phyloP scores from a whole-genome alignment of 2,329 filamentous ascomycete species.

The Colletotrichum simmondsii region DNA sequence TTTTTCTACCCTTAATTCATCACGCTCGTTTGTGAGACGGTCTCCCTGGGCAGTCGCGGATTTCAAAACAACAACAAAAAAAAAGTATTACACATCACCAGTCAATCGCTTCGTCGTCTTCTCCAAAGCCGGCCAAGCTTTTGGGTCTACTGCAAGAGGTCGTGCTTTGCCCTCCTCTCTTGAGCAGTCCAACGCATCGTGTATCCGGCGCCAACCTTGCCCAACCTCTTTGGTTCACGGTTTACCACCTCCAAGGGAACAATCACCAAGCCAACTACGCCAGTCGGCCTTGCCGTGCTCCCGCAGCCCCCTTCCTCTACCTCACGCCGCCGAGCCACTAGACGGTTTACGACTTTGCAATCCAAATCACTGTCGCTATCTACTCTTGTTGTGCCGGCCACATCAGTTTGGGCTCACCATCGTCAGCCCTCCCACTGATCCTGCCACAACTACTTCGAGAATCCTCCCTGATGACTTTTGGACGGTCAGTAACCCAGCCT shows the following conservation, averaged over 20 bases:
- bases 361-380: constrained; percentile 22
- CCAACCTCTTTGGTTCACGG: neutral
- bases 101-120: constrained; percentile 20
- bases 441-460: neutral
- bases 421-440: constrained; percentile 7
- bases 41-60: constrained; percentile 22
- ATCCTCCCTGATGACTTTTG: constrained; percentile 29
- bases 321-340: neutral
- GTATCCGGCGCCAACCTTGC: constrained; percentile 5
- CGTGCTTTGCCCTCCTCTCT: neutral
- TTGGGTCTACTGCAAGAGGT: neutral
- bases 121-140: constrained; percentile 14
- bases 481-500: constrained; percentile 14
- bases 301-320: neutral
- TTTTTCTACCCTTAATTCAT: constrained; percentile 19
- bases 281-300: constrained; percentile 5
- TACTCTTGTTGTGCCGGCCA: constrained; percentile 31
- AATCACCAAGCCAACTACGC: constrained; percentile 21
- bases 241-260: neutral
- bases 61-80: constrained; percentile 1
- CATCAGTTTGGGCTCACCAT: constrained; percentile 15
- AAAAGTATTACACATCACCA: neutral
- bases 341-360: neutral
- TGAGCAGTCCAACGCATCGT: neutral
- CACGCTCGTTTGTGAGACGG: constrained; percentile 30